Conservation (phyloP, 768 basidiomycete species). For the Naganishia vishniacii region DNA sequence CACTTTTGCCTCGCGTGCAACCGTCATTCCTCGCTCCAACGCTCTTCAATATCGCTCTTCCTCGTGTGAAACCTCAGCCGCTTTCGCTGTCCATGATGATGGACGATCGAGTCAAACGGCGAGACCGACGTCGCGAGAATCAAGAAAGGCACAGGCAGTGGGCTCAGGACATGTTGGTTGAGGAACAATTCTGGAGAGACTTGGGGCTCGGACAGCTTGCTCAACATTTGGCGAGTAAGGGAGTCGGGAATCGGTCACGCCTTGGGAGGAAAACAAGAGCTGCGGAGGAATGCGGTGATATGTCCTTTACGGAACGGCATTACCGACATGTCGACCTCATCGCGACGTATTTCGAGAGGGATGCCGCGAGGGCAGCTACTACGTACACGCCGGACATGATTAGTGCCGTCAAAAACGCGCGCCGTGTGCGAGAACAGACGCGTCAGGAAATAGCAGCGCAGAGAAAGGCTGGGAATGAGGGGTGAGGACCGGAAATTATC, state of each 20-base stretch:
- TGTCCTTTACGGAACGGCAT: slow-evolving; percentile 13
- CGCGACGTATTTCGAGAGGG: slow-evolving; percentile 8
- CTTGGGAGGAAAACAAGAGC: not conserved
- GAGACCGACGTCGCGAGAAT: slow-evolving; percentile 53
- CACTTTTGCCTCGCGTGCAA: not conserved
- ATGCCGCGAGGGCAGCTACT: slow-evolving; percentile 2
- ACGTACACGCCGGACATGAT: slow-evolving; percentile 9
- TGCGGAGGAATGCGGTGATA: not conserved
- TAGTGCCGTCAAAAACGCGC: slow-evolving; percentile 2
- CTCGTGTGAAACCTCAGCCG: slow-evolving; percentile 75
- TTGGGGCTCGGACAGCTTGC: not conserved
- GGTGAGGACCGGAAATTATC: too few relatives aligned
- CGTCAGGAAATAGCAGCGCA: not conserved
- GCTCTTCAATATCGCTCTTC: slow-evolving; percentile 63
- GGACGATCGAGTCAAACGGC: slow-evolving; percentile 51
- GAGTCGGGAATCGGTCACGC: not conserved
- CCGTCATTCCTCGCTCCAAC: slow-evolving; percentile 60
- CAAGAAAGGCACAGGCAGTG: slow-evolving; percentile 26
- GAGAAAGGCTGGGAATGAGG: not conserved
- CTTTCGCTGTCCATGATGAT: slow-evolving; percentile 67
- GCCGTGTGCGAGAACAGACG: not conserved
- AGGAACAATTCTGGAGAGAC: slow-evolving; percentile 35
- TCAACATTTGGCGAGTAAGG: too few relatives aligned
- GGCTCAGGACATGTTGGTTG: slow-evolving; percentile 33
- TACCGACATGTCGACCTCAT: slow-evolving; percentile 1